A percentile compares a stretch with the other conserved stretches of the same genome.
Evolutionary conservation across 2,329 filamentous ascomycete genomes (phyloP).

Genomic region (Exophiala calicioides): DNA sequence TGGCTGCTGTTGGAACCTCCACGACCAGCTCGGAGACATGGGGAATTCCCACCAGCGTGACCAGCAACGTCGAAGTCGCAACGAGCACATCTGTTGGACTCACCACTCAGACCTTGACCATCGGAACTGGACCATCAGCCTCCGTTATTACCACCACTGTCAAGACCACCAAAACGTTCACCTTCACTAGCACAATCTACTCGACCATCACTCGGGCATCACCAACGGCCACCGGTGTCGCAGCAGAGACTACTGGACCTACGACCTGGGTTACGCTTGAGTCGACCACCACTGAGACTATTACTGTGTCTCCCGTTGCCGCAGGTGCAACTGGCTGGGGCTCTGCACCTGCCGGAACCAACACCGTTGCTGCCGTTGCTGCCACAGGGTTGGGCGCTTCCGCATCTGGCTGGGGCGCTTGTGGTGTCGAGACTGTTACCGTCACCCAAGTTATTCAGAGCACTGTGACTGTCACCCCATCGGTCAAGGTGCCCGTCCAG

Average conservation of each 20-base stretch:
- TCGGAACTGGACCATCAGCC: constrained; percentile 19
- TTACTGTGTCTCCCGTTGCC: constrained; percentile 12
- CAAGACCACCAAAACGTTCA: constrained; percentile 20
- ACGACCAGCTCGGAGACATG: background rate
- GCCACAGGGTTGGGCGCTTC: background rate
- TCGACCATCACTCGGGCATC: constrained; percentile 23
- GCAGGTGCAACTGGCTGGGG: constrained; percentile 3
- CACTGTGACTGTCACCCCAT: constrained; percentile 23
- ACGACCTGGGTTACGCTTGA: constrained; percentile 17
- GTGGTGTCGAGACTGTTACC: constrained; percentile 21
- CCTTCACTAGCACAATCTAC: constrained; percentile 19
- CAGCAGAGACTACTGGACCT: constrained; percentile 9
- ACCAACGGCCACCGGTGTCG: constrained; percentile 14
- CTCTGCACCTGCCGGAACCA: too few relatives aligned
- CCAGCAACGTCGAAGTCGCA: constrained; percentile 12
- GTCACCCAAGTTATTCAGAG: constrained; percentile 23
- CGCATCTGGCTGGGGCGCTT: constrained; percentile 5
- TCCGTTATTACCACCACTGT: constrained; percentile 27
- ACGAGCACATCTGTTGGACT: constrained; percentile 22
- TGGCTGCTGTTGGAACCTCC: background rate
- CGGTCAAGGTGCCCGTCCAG: background rate
- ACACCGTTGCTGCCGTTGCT: too few relatives aligned
- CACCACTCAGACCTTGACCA: constrained; percentile 18
- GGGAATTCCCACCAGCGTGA: constrained; percentile 3
- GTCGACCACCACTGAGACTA: constrained; percentile 21